phyloP scores from a whole-genome alignment of 139 green algal species.

The Auxenochlorella pyrenoidosa region DNA sequence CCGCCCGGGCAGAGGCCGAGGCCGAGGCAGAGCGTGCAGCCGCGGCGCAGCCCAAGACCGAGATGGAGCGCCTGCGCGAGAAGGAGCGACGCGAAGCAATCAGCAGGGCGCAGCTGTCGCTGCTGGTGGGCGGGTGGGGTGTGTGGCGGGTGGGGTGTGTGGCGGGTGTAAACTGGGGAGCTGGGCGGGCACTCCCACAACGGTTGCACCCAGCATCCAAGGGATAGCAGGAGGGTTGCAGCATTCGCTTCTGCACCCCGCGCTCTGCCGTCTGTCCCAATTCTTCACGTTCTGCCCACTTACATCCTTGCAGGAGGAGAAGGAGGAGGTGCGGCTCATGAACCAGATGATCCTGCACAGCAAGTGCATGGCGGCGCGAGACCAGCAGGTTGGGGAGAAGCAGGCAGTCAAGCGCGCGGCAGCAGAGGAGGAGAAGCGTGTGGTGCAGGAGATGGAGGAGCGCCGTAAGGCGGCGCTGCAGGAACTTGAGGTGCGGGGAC shows the following conservation, averaged over 20 bases:
- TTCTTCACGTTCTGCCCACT: background rate
- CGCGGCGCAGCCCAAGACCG: slow-evolving; percentile 2
- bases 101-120: slow-evolving; percentile 24
- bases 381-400: slow-evolving; percentile 31
- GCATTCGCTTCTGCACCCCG: too few species aligned
- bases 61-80: slow-evolving; percentile 30
- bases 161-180: too few species aligned
- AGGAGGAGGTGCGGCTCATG: slow-evolving; percentile 35
- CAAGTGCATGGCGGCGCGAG: slow-evolving; percentile 31
- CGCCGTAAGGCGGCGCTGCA: slow-evolving; percentile 7
- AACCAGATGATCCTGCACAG: slow-evolving; percentile 35
- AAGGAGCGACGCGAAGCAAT: slow-evolving; percentile 7
- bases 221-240: background rate
- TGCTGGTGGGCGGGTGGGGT: background rate
- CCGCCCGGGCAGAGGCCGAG: background rate
- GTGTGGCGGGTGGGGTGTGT: background rate
- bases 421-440: slow-evolving; percentile 11
- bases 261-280: background rate
- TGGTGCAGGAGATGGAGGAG: slow-evolving; percentile 33
- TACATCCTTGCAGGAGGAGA: slow-evolving; percentile 7
- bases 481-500: slow-evolving; percentile 30
- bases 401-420: background rate
- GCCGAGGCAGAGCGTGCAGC: background rate
- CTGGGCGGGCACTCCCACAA: too few species aligned
- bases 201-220: too few species aligned